Conservation (phyloP, 805 yeast genomes). For the Yarrowia yakushimensis region DNA sequence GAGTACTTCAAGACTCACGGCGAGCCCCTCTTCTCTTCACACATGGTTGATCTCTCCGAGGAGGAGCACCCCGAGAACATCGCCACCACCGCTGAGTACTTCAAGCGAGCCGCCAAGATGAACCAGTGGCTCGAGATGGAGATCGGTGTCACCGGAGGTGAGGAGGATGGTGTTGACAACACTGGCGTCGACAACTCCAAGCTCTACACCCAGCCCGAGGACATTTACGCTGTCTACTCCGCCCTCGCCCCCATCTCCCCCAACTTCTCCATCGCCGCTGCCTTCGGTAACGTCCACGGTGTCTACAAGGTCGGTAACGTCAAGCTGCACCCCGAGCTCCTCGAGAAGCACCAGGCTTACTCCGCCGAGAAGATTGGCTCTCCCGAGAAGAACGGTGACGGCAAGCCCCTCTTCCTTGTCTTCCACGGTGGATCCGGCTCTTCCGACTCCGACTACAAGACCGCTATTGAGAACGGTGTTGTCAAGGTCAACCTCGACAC, state of each 20-base stretch:
- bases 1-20: conserved; percentile 81
- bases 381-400: conserved; percentile 35
- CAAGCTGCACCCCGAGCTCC: conserved; percentile 82
- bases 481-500: conserved; percentile 99
- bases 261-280: conserved; percentile 99
- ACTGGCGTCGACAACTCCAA: conserved; percentile 82
- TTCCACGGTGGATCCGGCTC: conserved; percentile 99
- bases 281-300: conserved; percentile 99
- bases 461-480: conserved; percentile 89
- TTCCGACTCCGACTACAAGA: conserved; percentile 81
- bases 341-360: conserved; percentile 92
- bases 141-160: conserved; percentile 99
- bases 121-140: conserved; percentile 99
- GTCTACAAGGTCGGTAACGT: conserved; percentile 99
- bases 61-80: conserved; percentile 96
- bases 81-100: conserved; percentile 88
- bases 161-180: conserved; percentile 99
- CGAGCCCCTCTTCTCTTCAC: conserved; percentile 96
- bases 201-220: conserved; percentile 92
- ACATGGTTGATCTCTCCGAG: conserved; percentile 97
- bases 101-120: conserved; percentile 88
- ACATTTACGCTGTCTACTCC: conserved; percentile 85
- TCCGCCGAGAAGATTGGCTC: conserved; percentile 66
- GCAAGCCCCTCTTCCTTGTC: conserved; percentile 86
- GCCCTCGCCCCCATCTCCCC: conserved; percentile 89